Evolutionary conservation across 495 filamentous ascomycete species (phyloP), one percentile per base, ranked within the genome.

Genomic region (Penicillium salamii): DNA sequence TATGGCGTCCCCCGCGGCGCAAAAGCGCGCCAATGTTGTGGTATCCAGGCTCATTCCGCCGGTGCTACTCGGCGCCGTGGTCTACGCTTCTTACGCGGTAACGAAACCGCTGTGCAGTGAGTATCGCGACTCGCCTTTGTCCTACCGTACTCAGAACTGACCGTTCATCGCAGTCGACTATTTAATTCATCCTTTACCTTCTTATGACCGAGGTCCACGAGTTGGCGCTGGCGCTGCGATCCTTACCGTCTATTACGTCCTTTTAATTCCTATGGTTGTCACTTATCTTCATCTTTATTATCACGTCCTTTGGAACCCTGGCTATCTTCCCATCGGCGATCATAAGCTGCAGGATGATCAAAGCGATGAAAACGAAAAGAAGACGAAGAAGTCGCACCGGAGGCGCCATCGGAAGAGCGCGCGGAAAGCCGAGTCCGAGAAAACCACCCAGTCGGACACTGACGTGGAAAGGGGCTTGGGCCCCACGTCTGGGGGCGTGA

Each of bases 111-210:
- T 87, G 56, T 80, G 77, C 66, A 75, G 82, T 84, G 51, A 67
- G 77, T 64, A 21, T 32, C 18, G 17, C 13, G 33, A 13, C 12
- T 32, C 11, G 6, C n/a, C 12, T 5, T n/a, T 7, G 8, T 20
- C 1, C 3, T 26, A n/a, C n/a, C n/a, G n/a, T n/a, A n/a, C n/a
- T n/a, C n/a, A n/a, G n/a, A n/a, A n/a, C n/a, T n/a, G n/a, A n/a
- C n/a, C n/a, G n/a, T n/a, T n/a, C n/a, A n/a, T n/a, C n/a, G n/a
- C 46, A 90, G 86, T 87, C 36, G 75, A 82, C 54, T 86, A 83
- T 58, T 78, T 89, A 36, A 71, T 89, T 49, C 62, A 75, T 43
- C 73, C 76, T 28, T 66, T 67, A 39, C 57, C 74, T 17, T 68
- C 77, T 34, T 67, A 69, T 48, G 28, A 65, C 41, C 65, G 63